phyloP scores from a whole-genome alignment of 306 rosid species.

The Dryas alaskensis region DNA sequence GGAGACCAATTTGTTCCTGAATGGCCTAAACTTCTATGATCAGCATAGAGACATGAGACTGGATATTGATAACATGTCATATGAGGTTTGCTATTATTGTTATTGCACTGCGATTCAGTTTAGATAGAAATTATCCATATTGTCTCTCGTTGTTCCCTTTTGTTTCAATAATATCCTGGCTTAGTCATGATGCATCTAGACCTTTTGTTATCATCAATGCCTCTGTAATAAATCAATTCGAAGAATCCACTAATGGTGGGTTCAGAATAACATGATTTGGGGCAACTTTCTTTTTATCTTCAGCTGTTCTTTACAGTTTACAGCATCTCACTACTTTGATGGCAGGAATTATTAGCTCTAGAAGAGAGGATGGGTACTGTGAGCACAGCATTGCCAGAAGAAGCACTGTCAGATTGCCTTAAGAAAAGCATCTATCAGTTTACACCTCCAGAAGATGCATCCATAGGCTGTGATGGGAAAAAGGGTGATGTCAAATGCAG shows the following conservation, averaged over 20 bases:
- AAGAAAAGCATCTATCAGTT: constrained; percentile 52
- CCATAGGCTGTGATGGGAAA: constrained; percentile 33
- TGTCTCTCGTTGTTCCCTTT: constrained; percentile 4
- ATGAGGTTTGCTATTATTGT: constrained; percentile 65
- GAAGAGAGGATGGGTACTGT: constrained; percentile 98
- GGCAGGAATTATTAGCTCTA: constrained; percentile 85
- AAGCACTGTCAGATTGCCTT: constrained; percentile 63
- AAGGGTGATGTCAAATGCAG: constrained; percentile 78
- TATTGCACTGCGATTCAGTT: not conserved
- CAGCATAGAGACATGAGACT: constrained; percentile 96
- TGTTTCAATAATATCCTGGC: not conserved
- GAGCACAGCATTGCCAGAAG: constrained; percentile 90
- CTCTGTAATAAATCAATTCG: not conserved
- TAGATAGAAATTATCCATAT: not conserved
- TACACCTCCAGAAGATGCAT: constrained; percentile 36
- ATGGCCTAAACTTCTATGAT: constrained; percentile 75
- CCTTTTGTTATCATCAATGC: not conserved
- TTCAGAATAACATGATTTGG: not conserved
- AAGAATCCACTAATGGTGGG: not conserved
- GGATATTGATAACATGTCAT: constrained; percentile 97
- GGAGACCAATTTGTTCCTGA: constrained; percentile 78
- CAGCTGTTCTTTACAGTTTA: not conserved
- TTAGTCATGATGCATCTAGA: not conserved
- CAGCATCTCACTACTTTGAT: constrained; percentile 10
- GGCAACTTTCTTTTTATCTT: not conserved